These are phyloP conservation scores for Oryza glumipatula DNA, from an alignment of 176 grass and related monocot species.

Conservation along the genomic window DNA sequence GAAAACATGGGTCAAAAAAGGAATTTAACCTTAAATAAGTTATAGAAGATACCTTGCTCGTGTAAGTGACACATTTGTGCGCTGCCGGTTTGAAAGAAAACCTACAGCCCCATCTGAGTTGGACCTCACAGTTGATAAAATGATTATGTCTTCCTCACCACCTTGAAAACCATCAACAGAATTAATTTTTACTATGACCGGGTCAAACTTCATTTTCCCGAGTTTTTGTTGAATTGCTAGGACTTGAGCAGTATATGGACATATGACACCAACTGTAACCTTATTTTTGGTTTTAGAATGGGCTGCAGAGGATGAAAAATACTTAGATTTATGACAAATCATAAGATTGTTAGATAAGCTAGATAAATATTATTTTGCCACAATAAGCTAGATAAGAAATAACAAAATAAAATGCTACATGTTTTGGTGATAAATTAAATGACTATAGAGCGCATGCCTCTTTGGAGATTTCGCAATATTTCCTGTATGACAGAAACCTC, in stretches of 20 bases:
- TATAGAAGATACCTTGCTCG: constrained; percentile 57
- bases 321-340: constrained; percentile 23
- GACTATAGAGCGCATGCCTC: constrained; percentile 35
- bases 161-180: constrained; percentile 83
- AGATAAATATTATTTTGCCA: background rate
- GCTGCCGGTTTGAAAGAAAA: constrained; percentile 61
- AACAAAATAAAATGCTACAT: background rate
- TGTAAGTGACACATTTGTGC: constrained; percentile 69
- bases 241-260: constrained; percentile 78
- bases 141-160: constrained; percentile 76
- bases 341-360: background rate
- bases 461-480: constrained; percentile 55
- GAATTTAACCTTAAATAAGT: constrained; percentile 3
- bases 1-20: background rate
- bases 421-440: background rate
- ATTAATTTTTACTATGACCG: constrained; percentile 57
- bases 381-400: background rate
- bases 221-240: constrained; percentile 51
- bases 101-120: constrained; percentile 60
- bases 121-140: constrained; percentile 67
- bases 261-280: constrained; percentile 76
- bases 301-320: constrained; percentile 41
- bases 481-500: constrained; percentile 58
- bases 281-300: constrained; percentile 38
- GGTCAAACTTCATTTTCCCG: constrained; percentile 13